Evolutionary conservation across 2,329 filamentous ascomycete genomes (phyloP), one percentile per base, ranked within the genome.

Genomic region (Aspergillus pseudoviridinutans): DNA sequence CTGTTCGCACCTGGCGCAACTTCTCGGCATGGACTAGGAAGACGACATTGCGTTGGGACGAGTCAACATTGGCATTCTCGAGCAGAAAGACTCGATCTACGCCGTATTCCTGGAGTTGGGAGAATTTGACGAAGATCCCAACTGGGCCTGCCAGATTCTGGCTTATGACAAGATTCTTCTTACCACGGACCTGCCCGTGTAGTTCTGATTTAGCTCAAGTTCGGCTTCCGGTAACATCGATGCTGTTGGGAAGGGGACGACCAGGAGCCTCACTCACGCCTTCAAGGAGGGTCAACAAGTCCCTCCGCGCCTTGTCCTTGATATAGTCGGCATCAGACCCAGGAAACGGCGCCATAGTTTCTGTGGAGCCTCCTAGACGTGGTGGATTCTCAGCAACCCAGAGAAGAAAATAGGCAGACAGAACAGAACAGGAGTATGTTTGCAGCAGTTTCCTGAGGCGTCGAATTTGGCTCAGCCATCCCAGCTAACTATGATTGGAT

Each of bases 61-160:
- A 90, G 76, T 97, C 93, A 74, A 92, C 88, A 76, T 99, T 97
- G 70, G 89, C 86, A 76, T 97, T 97, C 76, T 99, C 94, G 50
- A 99, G 82, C 70, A 97, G 89, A 80, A 97, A 99, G 65, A 97
- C 91, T 75, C 96, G 96, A 76, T 97, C 92, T 65, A 99, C 92
- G 29, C 95, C 95, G 78, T 97, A 97, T 70, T 99, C 94, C 72
- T 97, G 91, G 17, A 97, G 83, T 9, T 90, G 93, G 24, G 93
- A 93, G 70, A 97, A 96, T 74, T 97, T 97, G 78, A 96, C 91
- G 65, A 99, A 88, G 58, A 93, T 83, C 58, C 92, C 91, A 65
- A 99, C 84, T 29, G 92, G 91, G 25, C 93, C 94, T 65, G 93
- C 92, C 66, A 99, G 83, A 67, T 87, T 88, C 75, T 89, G 90